Evolutionary conservation across 2,329 filamentous ascomycete genomes (phyloP).

Genomic region (Leptographium lundbergii): DNA sequence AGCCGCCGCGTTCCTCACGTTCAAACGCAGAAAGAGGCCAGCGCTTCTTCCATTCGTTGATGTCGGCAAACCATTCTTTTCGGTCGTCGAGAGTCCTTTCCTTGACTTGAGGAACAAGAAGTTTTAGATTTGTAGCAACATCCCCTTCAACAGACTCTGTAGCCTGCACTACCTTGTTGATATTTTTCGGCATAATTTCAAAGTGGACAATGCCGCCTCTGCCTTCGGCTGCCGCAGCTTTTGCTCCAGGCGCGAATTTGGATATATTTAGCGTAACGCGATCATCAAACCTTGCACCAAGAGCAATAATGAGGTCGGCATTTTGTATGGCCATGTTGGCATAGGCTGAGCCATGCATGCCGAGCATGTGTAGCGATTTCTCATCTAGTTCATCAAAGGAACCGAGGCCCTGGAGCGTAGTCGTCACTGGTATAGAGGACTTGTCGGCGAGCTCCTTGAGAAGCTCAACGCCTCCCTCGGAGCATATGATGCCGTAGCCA

Average conservation of each 20-base stretch:
- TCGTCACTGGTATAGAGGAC: conserved; percentile 84
- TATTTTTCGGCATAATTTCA: conserved; percentile 99
- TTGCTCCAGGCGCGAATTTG: conserved; percentile 84
- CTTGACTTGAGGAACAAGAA: conserved; percentile 62
- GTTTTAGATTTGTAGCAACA: conserved; percentile 63
- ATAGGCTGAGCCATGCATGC: conserved; percentile 95
- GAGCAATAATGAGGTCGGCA: conserved; percentile 86
- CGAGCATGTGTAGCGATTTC: conserved; percentile 94
- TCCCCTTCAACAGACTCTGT: conserved; percentile 94
- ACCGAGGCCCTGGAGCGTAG: conserved; percentile 86
- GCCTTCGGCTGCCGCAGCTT: conserved; percentile 68
- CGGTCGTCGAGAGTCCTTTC: conserved; percentile 50
- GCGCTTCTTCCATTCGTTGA: conserved; percentile 78
- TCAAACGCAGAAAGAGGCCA: conserved; percentile 81
- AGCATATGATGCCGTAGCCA: conserved; percentile 75
- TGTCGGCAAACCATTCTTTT: conserved; percentile 79
- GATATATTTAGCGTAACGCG: conserved; percentile 72
- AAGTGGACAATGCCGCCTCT: conserved; percentile 95
- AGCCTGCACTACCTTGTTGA: conserved; percentile 97
- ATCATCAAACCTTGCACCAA: conserved; percentile 91
- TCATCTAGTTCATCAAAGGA: conserved; percentile 86
- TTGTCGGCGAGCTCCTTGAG: conserved; percentile 84
- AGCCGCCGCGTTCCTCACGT: conserved; percentile 57
- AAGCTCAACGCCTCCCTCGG: conserved; percentile 64
- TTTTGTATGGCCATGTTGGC: conserved; percentile 98